Evolutionary conservation across 2,329 filamentous ascomycete species (phyloP), one percentile per base, ranked within the genome.

Genomic region (Diaporthe destruens): DNA sequence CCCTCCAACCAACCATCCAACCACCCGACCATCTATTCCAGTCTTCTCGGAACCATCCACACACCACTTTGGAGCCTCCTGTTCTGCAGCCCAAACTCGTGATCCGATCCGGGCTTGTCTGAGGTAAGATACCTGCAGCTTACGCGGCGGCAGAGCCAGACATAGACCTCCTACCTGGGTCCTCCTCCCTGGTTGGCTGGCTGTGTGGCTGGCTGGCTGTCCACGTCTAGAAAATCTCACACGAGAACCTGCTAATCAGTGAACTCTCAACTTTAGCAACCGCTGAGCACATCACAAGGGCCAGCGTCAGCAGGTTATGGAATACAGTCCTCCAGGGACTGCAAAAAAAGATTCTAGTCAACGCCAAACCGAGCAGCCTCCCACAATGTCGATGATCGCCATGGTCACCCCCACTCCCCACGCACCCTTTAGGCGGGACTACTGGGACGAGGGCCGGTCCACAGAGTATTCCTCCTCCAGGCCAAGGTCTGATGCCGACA

Each of bases 341-440:
- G 72, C 74, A 71, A 76, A 69, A 75, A 79, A 76, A 74, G 74
- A 79, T 75, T 74, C 77, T 74, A 76, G 75, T 74, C 71, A 77
- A 74, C 76, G 75, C 72, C 75, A 79, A 75, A 75, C 74, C 56
- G 72, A 57, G 75, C 76, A 77, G 72, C 76, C 75, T 68, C 73
- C 78, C 79, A 86, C 84, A 54, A 88, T 88, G 86, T 86, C 86
- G 78, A 84, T 84, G 78, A 81, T 88, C 76, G 82, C 85, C 74
- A 87, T 87, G 80, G 79, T 85, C 74, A 80, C 83, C 67, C 81
- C 84, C 18, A 79, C 83, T 68, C 79, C 83, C 49, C 82, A 84
- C 74, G 78, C 82, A 66, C 79, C 80, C 44, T 86, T 85, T 76
- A 80, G 80, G 74, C 80, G 80, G 67, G 81, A 84, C 42, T 80